Conservation (phyloP, 441 rosid species). For the Bruguiera hainesii region DNA sequence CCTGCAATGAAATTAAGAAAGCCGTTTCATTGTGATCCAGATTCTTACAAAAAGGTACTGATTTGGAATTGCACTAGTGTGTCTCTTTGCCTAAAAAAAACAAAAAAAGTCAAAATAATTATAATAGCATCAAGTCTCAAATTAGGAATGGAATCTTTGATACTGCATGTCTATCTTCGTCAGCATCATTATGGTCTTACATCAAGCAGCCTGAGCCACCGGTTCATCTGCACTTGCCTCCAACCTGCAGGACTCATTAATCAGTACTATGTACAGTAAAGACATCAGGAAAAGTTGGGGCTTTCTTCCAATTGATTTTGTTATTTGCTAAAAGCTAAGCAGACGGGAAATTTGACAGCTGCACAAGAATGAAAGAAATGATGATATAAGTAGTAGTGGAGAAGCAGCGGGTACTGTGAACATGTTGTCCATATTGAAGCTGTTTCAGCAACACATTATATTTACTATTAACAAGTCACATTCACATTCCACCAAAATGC, state of each 20-base stretch:
- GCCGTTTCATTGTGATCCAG: no score
- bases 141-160: slow-evolving; percentile 4
- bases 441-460: no score
- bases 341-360: background rate
- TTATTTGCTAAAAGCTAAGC: background rate
- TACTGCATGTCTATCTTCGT: slow-evolving; percentile 13
- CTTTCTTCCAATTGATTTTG: background rate
- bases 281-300: background rate
- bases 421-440: no score
- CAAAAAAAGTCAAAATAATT: no score
- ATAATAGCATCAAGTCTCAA: slow-evolving; percentile 1
- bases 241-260: slow-evolving; percentile 43
- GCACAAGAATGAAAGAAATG: background rate
- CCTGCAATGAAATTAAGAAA: no score
- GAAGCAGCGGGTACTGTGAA: no score
- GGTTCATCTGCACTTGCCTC: slow-evolving; percentile 55
- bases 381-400: background rate
- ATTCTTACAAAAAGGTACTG: no score
- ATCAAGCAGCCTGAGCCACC: slow-evolving; percentile 64
- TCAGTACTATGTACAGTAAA: slow-evolving; percentile 4
- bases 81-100: no score
- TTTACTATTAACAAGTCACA: no score
- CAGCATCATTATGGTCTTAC: background rate
- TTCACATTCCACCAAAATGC: no score
- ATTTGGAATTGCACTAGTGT: no score